A percentile compares a stretch with the other conserved stretches of the same genome.
Evolutionary conservation across 495 filamentous ascomycete species (phyloP).

Genomic region (Wilcoxina mikolae): DNA sequence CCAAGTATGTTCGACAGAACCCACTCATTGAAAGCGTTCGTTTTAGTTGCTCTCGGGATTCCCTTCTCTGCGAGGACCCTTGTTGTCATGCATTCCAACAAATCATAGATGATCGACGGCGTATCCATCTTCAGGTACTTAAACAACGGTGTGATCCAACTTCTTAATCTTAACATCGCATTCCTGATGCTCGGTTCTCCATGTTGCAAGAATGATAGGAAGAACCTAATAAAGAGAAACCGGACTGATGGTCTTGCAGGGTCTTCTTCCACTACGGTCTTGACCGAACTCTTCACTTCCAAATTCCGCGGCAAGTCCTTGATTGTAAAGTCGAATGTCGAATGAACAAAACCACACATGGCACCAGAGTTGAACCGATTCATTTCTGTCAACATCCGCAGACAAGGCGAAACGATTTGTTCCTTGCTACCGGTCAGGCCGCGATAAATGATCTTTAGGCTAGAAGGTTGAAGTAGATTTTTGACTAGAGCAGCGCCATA

Average conservation of each 20-base stretch:
- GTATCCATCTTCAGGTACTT: constrained; percentile 25
- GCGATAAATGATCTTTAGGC: constrained; percentile 24
- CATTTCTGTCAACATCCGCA: constrained; percentile 26
- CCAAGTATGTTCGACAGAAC: constrained; percentile 18
- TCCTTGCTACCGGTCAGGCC: constrained; percentile 20
- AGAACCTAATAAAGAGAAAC: constrained; percentile 23
- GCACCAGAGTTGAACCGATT: constrained; percentile 25
- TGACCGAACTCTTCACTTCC: constrained; percentile 14
- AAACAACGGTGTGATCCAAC: constrained; percentile 25
- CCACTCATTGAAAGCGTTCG: constrained; percentile 26
- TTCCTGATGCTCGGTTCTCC: constrained; percentile 25
- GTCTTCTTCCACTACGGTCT: constrained; percentile 12
- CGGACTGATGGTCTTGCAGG: constrained; percentile 21
- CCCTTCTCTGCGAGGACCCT: constrained; percentile 20
- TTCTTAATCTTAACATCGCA: constrained; percentile 19
- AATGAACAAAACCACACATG: constrained; percentile 19
- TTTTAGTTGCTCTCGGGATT: constrained; percentile 23
- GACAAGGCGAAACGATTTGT: constrained; percentile 16
- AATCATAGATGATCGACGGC: constrained; percentile 20
- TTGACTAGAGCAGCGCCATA: constrained; percentile 20
- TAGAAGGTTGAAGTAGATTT: constrained; percentile 16
- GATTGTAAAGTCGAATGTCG: constrained; percentile 24
- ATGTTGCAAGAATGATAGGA: constrained; percentile 27
- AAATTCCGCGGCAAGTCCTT: constrained; percentile 24
- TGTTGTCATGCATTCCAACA: constrained; percentile 16